Evolutionary conservation across 176 grass and related monocot genomes (phyloP).

Genomic region (Avena atlantica): DNA sequence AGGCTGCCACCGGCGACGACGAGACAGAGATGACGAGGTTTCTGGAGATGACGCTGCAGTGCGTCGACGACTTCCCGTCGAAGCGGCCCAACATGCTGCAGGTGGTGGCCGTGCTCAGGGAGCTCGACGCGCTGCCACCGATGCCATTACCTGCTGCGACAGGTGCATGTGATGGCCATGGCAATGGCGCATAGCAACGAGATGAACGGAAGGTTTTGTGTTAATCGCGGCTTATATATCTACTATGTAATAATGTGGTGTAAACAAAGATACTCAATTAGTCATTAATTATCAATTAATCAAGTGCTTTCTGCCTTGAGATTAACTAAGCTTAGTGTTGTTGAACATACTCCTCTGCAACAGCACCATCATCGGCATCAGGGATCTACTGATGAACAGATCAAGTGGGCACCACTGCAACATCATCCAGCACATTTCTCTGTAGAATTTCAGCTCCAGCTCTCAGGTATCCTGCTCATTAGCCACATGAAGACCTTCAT

Average conservation of each 20-base stretch:
- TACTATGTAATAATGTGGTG: not conserved
- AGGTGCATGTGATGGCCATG: not conserved
- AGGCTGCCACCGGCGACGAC: not conserved
- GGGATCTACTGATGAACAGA: no score
- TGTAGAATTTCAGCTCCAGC: no score
- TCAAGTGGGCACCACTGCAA: no score
- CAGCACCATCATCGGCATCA: no score
- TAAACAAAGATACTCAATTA: not conserved
- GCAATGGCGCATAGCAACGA: not conserved
- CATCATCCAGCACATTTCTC: no score
- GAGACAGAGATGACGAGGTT: constrained; percentile 77
- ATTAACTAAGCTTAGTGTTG: not conserved
- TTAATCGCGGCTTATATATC: not conserved
- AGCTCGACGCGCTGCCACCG: constrained; percentile 44
- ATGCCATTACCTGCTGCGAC: not conserved
- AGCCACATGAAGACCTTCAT: no score
- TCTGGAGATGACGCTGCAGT: constrained; percentile 83
- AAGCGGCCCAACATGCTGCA: constrained; percentile 93
- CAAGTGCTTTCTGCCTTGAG: not conserved
- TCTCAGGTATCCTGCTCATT: no score
- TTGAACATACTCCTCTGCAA: no score
- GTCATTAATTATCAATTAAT: not conserved
- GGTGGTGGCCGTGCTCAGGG: constrained; percentile 77
- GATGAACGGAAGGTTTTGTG: not conserved
- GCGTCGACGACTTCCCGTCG: constrained; percentile 89